phyloP scores from a whole-genome alignment of 2,329 filamentous ascomycete species.

The Beauveria varroae region DNA sequence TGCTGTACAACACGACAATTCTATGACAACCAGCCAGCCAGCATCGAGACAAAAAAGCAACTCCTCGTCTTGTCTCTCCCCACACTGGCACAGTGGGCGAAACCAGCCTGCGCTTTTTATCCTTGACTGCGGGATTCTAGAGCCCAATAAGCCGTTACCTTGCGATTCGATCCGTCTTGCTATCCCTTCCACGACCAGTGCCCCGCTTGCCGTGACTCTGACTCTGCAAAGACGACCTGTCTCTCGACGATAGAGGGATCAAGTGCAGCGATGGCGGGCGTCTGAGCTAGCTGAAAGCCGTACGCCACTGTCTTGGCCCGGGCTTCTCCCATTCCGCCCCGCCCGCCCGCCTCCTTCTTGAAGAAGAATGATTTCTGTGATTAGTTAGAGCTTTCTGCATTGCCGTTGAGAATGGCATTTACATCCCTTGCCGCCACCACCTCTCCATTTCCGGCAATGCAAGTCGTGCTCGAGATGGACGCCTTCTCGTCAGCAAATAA shows the following conservation, averaged over 20 bases:
- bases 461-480: neutral
- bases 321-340: neutral
- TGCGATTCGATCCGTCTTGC: neutral
- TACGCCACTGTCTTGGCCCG: neutral
- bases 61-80: slow-evolving; percentile 1
- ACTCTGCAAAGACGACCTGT: neutral
- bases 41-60: neutral
- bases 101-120: neutral
- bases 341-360: neutral
- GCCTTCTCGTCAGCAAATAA: neutral
- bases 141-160: neutral
- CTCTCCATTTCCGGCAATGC: neutral
- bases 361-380: neutral
- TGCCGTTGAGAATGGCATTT: neutral
- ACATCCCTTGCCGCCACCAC: neutral
- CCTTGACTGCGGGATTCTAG: slow-evolving; percentile 1
- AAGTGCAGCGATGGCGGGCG: neutral
- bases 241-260: neutral
- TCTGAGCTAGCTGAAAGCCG: neutral
- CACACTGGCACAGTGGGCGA: neutral
- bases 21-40: neutral
- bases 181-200: neutral
- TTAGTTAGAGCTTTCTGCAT: neutral
- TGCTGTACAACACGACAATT: neutral
- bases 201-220: neutral